Evolutionary conservation across 768 basidiomycete genomes (phyloP).

Genomic region (Mycena albidolilacea): DNA sequence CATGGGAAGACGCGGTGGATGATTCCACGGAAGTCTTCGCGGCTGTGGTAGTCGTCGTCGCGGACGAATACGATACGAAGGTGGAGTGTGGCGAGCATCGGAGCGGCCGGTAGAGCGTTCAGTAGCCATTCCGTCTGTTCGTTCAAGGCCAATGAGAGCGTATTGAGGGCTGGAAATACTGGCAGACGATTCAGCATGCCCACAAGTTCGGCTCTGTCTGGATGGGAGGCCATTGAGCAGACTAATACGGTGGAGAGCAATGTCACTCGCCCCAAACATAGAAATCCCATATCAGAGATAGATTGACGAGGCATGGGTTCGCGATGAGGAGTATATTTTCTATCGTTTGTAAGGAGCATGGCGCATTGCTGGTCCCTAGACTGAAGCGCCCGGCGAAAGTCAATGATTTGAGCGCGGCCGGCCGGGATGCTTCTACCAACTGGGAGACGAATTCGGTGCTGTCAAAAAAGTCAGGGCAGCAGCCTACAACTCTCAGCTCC

Average conservation of each 20-base stretch:
- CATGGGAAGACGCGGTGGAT: slow-evolving; percentile 1
- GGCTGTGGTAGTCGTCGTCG: background rate
- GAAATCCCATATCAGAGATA: background rate
- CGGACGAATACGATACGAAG: background rate
- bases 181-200: background rate
- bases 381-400: background rate
- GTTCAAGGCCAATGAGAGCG: slow-evolving; percentile 5
- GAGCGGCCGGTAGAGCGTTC: background rate
- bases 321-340: slow-evolving; percentile 3
- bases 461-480: background rate
- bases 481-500: slow-evolving; percentile 2
- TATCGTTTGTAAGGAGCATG: background rate
- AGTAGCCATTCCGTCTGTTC: background rate
- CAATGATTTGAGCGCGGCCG: background rate
- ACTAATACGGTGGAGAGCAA: background rate
- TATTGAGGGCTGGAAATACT: background rate
- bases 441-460: background rate
- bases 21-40: background rate
- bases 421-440: slow-evolving; percentile 1
- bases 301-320: background rate
- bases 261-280: background rate
- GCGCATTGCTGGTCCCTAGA: too few relatives aligned
- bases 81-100: slow-evolving; percentile 10
- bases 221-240: background rate
- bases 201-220: background rate